Base-by-base conservation (phyloP, 768 basidiomycete species). In the Austroboletus eburneus region DNA sequence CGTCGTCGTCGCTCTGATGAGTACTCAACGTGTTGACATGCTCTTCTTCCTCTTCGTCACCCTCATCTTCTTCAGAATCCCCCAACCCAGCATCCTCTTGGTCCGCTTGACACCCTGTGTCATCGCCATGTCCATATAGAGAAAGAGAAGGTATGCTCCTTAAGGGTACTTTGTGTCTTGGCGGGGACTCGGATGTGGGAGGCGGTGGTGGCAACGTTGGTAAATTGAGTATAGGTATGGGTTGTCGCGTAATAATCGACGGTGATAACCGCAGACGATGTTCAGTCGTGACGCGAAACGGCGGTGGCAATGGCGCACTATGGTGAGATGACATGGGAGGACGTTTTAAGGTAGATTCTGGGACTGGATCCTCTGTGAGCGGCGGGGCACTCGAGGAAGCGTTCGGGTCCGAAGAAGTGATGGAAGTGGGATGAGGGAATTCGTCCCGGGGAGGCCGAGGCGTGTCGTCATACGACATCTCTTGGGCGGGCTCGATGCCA, bases 61-160 rank as follows among this genome's bases (percentile, higher is more conserved):
- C 58, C 3, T 57, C 69, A 6, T 66, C 68, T 29, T 65, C 68
- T 2, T 72, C 69, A 5, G 68, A 66, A 21, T 61, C 63, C n/a
- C 37, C 57, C 12, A 54, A 41, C 3, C 42, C 55, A 38, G 43
- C 49, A 18, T 47, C 45, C 24, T 60, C 63, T 42, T 54, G 57
- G 34, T 65, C 55, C 8, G 48, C 42, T 50, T 56, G 49, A 23
- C 30, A 37, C 36, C 64, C 67, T 23, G 43, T 17, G 22, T 62
- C 51, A 42, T n/a, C n/a, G n/a, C 54, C 55, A 18, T 16, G 47
- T 37, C 73, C 72, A 23, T 67, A 58, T 57, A 72, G 67, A 16
- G 72, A 69, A 39, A 82, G 58, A 22, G 75, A 79, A 25, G 83
- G 83, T 67, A 83, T 77, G 48, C 69, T 77, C 38, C 71, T 68